A percentile compares a stretch with the other conserved stretches of the same genome.
These are phyloP conservation scores for Peniophora sp. DNA, from an alignment of 1,284 basidiomycete genomes.

Conservation along the genomic window DNA sequence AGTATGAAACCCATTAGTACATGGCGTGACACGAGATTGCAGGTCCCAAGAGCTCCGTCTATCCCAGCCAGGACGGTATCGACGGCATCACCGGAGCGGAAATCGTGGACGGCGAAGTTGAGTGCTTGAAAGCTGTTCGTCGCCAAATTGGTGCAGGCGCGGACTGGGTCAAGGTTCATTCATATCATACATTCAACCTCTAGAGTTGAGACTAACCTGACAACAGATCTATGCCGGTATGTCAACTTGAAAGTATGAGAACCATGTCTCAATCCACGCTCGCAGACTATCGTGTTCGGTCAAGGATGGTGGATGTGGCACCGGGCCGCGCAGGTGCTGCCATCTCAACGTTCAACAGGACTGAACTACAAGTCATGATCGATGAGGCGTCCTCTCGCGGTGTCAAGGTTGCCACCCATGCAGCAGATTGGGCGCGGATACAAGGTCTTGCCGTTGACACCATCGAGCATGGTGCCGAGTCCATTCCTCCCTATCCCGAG, in stretches of 20 bases:
- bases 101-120: slow-evolving; percentile 49
- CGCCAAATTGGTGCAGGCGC: slow-evolving; percentile 62
- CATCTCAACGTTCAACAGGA: slow-evolving; percentile 34
- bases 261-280: background rate
- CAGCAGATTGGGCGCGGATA: slow-evolving; percentile 32
- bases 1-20: too few relatives aligned
- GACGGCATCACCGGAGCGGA: slow-evolving; percentile 53
- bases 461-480: slow-evolving; percentile 27
- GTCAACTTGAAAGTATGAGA: slow-evolving; percentile 7
- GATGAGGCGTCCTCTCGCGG: slow-evolving; percentile 41
- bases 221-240: slow-evolving; percentile 44
- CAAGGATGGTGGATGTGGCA: slow-evolving; percentile 34
- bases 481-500: slow-evolving; percentile 19
- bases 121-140: slow-evolving; percentile 48
- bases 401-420: slow-evolving; percentile 57
- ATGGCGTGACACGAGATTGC: too few relatives aligned
- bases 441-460: slow-evolving; percentile 23
- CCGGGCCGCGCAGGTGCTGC: slow-evolving; percentile 22
- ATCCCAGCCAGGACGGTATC: slow-evolving; percentile 40
- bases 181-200: background rate
- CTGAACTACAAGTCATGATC: slow-evolving; percentile 46
- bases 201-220: background rate
- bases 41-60: slow-evolving; percentile 50
- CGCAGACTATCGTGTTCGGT: slow-evolving; percentile 46
- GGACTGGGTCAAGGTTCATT: slow-evolving; percentile 52